Base-by-base conservation (phyloP, 352 stramenopile species). In the Globisporangium canariense region DNA sequence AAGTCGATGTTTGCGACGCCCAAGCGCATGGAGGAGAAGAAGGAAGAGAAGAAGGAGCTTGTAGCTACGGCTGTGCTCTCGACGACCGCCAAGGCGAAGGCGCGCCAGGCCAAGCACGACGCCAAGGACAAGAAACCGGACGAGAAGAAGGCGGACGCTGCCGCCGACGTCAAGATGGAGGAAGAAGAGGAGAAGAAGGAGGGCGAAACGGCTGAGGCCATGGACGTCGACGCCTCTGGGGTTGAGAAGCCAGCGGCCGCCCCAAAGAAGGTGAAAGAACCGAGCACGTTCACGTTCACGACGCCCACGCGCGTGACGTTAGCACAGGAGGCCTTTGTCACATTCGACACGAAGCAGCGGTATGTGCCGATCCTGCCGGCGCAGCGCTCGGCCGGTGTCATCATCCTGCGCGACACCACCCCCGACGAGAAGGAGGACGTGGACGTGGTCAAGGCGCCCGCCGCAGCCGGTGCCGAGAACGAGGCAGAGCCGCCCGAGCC, bases 41-140 rank as follows among this genome's bases (percentile, higher is more conserved):
- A 99, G 75, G 97, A 99, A 70, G 97, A 99, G 66, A 98, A 99
- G 76, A 99, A 99, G 73, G 97, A 99, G 73, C 79, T 97, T 22
- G 96, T 99, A 0, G 94, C 97, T 10, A 99, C 96, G 0, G 97
- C 98, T 4, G 93, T 98, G 46, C 82, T 99, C 54, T 99, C 95
- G 22, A 99, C 97, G 55, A 99, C 97, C 0, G 94, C 93, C 5
- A 99, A 99, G 74, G 93, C 97, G 9, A 99, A 98, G 69, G 96
- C 94, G 7, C 86, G 94, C 47, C 79, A 91, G 76, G 92, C 93
- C 2, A 98, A 98, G 68, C 90, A 97, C 64, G 90, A 97, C 60
- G 90, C 77, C 46, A 94, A 96, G 75, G 82, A 83, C 59, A 95
- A 90, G 73, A 80, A 81, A 41, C 41, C 63, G 16, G 85, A 78